A percentile compares a stretch with the other conserved stretches of the same genome.
phyloP scores from a whole-genome alignment of 2,329 filamentous ascomycete species.

The Fusarium austroafricanum region DNA sequence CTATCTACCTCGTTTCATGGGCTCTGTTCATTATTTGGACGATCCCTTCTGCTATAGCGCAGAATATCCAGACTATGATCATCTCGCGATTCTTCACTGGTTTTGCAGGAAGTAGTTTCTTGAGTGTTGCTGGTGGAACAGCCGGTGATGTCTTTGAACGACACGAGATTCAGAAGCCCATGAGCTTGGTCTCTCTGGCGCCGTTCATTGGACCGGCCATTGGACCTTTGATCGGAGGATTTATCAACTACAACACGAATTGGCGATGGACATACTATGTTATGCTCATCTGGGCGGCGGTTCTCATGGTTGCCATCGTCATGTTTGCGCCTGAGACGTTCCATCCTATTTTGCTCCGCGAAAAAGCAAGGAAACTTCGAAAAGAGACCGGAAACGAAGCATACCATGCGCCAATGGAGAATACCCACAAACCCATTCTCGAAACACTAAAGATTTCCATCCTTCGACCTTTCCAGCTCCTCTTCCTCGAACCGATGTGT shows the following conservation, averaged over 20 bases:
- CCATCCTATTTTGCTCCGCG: slow-evolving; percentile 27
- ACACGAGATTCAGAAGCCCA: slow-evolving; percentile 35
- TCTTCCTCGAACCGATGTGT: slow-evolving; percentile 83
- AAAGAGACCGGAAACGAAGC: slow-evolving; percentile 20
- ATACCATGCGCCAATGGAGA: slow-evolving; percentile 22
- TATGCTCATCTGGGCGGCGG: slow-evolving; percentile 33
- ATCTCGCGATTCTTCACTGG: slow-evolving; percentile 80
- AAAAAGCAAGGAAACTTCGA: slow-evolving; percentile 27
- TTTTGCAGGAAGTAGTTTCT: slow-evolving; percentile 65
- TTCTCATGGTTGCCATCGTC: slow-evolving; percentile 19
- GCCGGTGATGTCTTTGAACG: slow-evolving; percentile 29
- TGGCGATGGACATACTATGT: slow-evolving; percentile 43
- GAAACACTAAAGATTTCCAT: slow-evolving; percentile 53
- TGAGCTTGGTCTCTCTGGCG: slow-evolving; percentile 35
- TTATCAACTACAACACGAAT: slow-evolving; percentile 30
- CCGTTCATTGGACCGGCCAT: slow-evolving; percentile 36
- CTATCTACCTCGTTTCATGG: slow-evolving; percentile 80
- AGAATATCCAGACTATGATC: slow-evolving; percentile 80
- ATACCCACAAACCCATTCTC: not conserved
- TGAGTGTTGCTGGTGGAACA: slow-evolving; percentile 38
- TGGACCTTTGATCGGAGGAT: slow-evolving; percentile 34
- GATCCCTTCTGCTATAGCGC: slow-evolving; percentile 79
- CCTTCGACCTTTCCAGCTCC: slow-evolving; percentile 76
- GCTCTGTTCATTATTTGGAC: slow-evolving; percentile 79
- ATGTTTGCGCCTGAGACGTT: slow-evolving; percentile 38